Percentiles rank a stretch among this genome's conserved stretches.
Conservation (phyloP, 2,329 filamentous ascomycete species). For the Tolypocladium tropicale region DNA sequence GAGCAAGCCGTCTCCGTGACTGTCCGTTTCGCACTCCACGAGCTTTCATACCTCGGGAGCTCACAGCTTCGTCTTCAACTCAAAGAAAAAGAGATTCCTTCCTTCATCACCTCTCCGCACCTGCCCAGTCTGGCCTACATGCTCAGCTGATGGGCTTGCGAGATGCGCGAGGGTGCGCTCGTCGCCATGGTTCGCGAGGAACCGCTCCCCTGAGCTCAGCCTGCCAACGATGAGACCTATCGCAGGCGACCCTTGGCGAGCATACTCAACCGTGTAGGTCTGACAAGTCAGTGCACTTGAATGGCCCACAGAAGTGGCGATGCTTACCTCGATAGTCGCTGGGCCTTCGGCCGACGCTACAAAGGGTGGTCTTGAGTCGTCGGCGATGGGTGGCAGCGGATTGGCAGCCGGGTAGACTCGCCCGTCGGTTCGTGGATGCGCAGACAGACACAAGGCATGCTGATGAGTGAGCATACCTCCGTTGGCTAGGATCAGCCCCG, state of each 20-base stretch:
- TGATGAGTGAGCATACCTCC: conserved; percentile 57
- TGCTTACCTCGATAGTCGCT: conserved; percentile 14
- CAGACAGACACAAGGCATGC: conserved; percentile 49
- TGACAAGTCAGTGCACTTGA: conserved; percentile 1
- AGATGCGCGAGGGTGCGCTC: conserved; percentile 8
- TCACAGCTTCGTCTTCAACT: conserved; percentile 6
- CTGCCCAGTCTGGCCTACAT: conserved; percentile 9
- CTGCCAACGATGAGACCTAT: conserved; percentile 13
- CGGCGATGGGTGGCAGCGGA: conserved; percentile 4
- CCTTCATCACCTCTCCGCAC: conserved; percentile 4
- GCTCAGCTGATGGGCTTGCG: conserved; percentile 5
- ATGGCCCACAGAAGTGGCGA: background rate
- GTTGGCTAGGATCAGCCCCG: conserved; percentile 53
- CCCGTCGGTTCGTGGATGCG: conserved; percentile 18
- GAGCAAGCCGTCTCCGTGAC: background rate
- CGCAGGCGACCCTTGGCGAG: conserved; percentile 9
- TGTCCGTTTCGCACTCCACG: background rate
- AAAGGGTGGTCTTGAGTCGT: conserved; percentile 8
- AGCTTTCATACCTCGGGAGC: background rate
- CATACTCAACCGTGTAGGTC: conserved; percentile 21
- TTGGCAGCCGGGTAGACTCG: conserved; percentile 7
- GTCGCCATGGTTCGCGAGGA: conserved; percentile 17
- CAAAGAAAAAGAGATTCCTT: conserved; percentile 10
- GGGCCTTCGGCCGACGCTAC: conserved; percentile 8
- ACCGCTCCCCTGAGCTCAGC: conserved; percentile 11